A percentile compares a stretch with the other conserved stretches of the same genome.
Conservation (phyloP, 495 filamentous ascomycete species). For the Aspergillus nanangensis region DNA sequence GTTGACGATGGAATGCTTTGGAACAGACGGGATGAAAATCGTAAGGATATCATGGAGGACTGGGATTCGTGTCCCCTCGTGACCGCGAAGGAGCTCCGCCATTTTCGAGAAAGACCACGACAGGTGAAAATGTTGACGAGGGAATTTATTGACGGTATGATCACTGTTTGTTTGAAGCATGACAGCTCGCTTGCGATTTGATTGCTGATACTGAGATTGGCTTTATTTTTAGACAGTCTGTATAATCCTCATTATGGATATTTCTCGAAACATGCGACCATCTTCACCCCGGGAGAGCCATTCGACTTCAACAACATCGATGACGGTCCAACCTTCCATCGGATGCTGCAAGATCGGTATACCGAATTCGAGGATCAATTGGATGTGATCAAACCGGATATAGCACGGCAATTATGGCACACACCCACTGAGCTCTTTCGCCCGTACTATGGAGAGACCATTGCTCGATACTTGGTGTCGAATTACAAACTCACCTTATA, state of each 20-base stretch:
- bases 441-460: slow-evolving; percentile 94
- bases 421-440: slow-evolving; percentile 96
- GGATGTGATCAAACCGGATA: slow-evolving; percentile 63
- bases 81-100: slow-evolving; percentile 71
- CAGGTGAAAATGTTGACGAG: slow-evolving; percentile 94
- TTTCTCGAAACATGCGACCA: slow-evolving; percentile 95
- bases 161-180: neutral
- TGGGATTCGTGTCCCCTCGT: slow-evolving; percentile 76
- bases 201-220: neutral
- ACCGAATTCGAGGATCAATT: slow-evolving; percentile 84
- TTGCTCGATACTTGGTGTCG: slow-evolving; percentile 86
- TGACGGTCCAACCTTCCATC: slow-evolving; percentile 80
- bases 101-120: slow-evolving; percentile 68
- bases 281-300: slow-evolving; percentile 89
- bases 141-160: slow-evolving; percentile 92
- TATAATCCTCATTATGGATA: slow-evolving; percentile 98
- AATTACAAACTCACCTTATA: slow-evolving; percentile 94
- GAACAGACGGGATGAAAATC: slow-evolving; percentile 75
- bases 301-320: slow-evolving; percentile 80
- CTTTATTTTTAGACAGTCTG: slow-evolving; percentile 64
- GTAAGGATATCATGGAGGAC: slow-evolving; percentile 72
- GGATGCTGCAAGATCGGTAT: slow-evolving; percentile 71
- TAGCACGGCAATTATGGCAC: slow-evolving; percentile 92
- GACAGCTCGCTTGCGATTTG: too few species aligned
- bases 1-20: slow-evolving; percentile 47